These are phyloP conservation scores for Arabidopsis lyrata DNA, from an alignment of 441 rosid species.

Conservation along the genomic window DNA sequence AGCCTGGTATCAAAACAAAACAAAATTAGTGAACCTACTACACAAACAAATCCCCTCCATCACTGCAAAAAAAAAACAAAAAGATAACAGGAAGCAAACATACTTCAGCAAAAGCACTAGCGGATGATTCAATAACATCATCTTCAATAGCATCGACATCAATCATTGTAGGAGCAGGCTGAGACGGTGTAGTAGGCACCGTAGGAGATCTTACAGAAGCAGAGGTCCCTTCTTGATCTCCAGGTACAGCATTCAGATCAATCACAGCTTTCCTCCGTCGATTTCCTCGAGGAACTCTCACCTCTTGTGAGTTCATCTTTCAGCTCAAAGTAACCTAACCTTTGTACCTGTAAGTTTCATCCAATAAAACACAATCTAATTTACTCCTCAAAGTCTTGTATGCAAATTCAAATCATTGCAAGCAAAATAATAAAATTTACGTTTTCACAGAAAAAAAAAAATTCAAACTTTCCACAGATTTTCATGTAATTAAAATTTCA, in stretches of 20 bases:
- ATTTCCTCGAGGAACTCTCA: constrained; percentile 55
- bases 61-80: not conserved
- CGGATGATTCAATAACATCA: constrained; percentile 82
- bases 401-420: not conserved
- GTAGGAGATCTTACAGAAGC: constrained; percentile 44
- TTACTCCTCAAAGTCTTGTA: not conserved
- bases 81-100: constrained; percentile 15
- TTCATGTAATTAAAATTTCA: not conserved
- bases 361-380: not conserved
- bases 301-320: constrained; percentile 67
- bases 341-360: constrained; percentile 6
- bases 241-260: constrained; percentile 71
- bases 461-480: not conserved
- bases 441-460: not conserved
- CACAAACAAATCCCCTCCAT: constrained; percentile 8
- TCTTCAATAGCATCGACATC: constrained; percentile 96
- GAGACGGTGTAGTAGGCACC: constrained; percentile 40
- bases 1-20: constrained; percentile 57
- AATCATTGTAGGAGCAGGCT: constrained; percentile 51
- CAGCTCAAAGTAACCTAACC: constrained; percentile 20
- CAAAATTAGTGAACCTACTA: constrained; percentile 12
- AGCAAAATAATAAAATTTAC: not conserved
- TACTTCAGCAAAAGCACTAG: constrained; percentile 90
- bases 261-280: constrained; percentile 66
- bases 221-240: constrained; percentile 77